Base-by-base conservation (phyloP, 2,329 filamentous ascomycete genomes). In the Metarhizium brunneum region DNA sequence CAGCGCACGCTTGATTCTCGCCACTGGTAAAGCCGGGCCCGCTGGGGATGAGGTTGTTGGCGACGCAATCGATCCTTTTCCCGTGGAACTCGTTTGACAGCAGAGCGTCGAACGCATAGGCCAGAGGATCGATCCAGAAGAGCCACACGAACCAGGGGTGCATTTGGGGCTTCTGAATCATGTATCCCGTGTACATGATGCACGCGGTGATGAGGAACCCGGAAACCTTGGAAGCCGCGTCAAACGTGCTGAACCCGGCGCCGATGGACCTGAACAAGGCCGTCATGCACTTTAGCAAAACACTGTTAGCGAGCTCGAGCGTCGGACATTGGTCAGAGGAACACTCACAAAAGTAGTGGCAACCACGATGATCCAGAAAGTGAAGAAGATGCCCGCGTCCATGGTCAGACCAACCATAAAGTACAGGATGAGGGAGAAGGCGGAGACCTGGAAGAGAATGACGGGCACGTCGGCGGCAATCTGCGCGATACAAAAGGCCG, bases 51-150 rank as follows among this genome's bases (percentile, higher is more conserved):
- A 84, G 66, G 57, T 79, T 80, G 32, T 58, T 59, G 2, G 70
- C 73, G 3, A 75, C 75, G 56, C 81, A 84, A 1, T 73, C 69
- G 18, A 83, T 76, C 2, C 63, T 72, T 63, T 86, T 71, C 38
- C 70, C 71, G 59, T 86, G 76, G 56, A 90, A 89, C 64, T 91
- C 87, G 61, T 90, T 90, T 0, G 83, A 75, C 63, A 90, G 75
- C 0, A 91, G 67, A 0, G 79, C 80, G 60, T 89, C 83, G 56
- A 89, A 90, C 0, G 76, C 83, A 56, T 89, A 90, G 0, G 86
- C 81, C 3, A 90, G 71, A 0, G 86, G 86, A 59, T 87, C 78
- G 25, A 86, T 78, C 80, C 82, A 85, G 58, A 77, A 84, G 3
- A 86, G 65, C 83, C 83, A 86, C 3, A 73, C 69, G 29, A 86